Evolutionary conservation across 371 early-diverging fungal genomes (phyloP).

Genomic region (Mucor piriformis): DNA sequence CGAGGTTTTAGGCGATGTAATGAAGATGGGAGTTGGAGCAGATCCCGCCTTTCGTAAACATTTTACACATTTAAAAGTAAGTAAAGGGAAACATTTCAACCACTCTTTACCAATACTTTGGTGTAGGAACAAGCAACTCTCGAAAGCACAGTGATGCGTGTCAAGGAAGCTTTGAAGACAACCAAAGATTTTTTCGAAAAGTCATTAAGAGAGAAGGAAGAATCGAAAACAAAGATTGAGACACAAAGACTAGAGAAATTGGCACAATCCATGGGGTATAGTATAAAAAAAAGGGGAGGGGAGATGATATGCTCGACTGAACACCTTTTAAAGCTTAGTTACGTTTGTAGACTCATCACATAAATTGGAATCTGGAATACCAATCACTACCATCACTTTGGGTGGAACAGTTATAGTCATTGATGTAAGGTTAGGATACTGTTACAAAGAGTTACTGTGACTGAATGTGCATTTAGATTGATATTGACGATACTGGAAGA

Average conservation of each 20-base stretch:
- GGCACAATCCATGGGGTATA: slow-evolving; percentile 48
- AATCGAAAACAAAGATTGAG: slow-evolving; percentile 45
- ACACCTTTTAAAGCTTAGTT: slow-evolving; percentile 26
- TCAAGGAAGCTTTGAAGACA: slow-evolving; percentile 49
- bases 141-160: slow-evolving; percentile 54
- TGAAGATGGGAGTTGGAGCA: slow-evolving; percentile 58
- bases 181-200: slow-evolving; percentile 48
- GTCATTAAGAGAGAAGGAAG: slow-evolving; percentile 46
- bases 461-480: slow-evolving; percentile 43
- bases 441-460: not conserved
- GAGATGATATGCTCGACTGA: not conserved
- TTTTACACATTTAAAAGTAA: slow-evolving; percentile 53
- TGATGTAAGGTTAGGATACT: slow-evolving; percentile 43
- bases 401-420: slow-evolving; percentile 65
- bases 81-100: not conserved
- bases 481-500: slow-evolving; percentile 55
- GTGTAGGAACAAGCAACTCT: slow-evolving; percentile 54
- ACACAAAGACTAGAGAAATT: slow-evolving; percentile 39
- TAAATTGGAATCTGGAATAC: slow-evolving; percentile 38
- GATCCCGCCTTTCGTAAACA: slow-evolving; percentile 61
- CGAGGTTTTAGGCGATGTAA: slow-evolving; percentile 61
- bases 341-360: slow-evolving; percentile 57
- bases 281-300: not conserved
- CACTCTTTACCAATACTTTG: no score
- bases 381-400: slow-evolving; percentile 57